Base-by-base conservation (phyloP, 257 asterid species). In the Voacanga thouarsii region DNA sequence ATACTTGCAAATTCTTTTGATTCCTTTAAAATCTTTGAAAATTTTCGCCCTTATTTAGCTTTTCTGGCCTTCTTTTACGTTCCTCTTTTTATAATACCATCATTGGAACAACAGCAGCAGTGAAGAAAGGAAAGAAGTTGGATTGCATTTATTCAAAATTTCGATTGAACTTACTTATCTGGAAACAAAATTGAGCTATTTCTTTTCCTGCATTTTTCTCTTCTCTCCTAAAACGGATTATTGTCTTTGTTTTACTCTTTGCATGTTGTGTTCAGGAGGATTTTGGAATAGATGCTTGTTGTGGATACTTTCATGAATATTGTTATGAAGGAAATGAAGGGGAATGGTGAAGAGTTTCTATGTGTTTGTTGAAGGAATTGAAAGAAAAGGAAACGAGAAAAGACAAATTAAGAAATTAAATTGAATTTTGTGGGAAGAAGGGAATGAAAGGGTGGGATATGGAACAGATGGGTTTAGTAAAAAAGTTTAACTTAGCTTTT, bases 271-370 rank as follows among this genome's bases (percentile, higher is more conserved):
- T 96, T 96, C 81, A 89, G 97, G 99, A 96, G 86, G 98, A 96
- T 90, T 96, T 96, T 78, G 99, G 99, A 82, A 93, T 96, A 61
- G 98, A 96, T 76, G 99, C 98, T 15, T 98, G 99, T 26, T 98
- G 99, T 84, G 99, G 99, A 86, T 96, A 96, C 84, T 96, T 96
- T 77, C 97, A 96, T 82, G 90, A 96, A 83, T 96, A 96, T 76
- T 98, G 99, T 97, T 93, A 89, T 82, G 92, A n/a, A n/a, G n/a
- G n/a, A n/a, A n/a, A n/a, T n/a, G n/a, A n/a, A n/a, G n/a, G n/a
- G n/a, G n/a, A n/a, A n/a, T n/a, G n/a, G n/a, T n/a, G n/a, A n/a
- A n/a, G n/a, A n/a, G n/a, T n/a, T n/a, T n/a, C n/a, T n/a, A n/a
- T n/a, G n/a, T n/a, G n/a, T n/a, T n/a, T n/a, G n/a, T n/a, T n/a